These are phyloP conservation scores for Hymenotorrendiella dingleyae DNA, from an alignment of 2,329 filamentous ascomycete genomes.

Conservation along the genomic window DNA sequence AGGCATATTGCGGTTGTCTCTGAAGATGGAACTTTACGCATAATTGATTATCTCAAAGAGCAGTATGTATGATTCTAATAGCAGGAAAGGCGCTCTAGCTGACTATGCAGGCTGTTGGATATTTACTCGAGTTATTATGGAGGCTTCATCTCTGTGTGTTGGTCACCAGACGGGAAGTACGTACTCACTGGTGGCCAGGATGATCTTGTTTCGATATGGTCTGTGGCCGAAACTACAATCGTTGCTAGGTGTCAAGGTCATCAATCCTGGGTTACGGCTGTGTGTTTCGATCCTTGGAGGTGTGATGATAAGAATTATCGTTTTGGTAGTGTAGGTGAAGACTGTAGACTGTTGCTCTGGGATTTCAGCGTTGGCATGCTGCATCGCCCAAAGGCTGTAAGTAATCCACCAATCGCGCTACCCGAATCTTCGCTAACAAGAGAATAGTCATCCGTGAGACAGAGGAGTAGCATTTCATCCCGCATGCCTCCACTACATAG, in stretches of 20 bases:
- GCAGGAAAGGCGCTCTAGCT: too few relatives aligned
- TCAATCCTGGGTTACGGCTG: slow-evolving; percentile 88
- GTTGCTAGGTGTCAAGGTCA: slow-evolving; percentile 93
- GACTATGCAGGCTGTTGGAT: slow-evolving; percentile 63
- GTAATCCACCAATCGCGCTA: too few relatives aligned
- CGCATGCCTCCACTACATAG: slow-evolving; percentile 45
- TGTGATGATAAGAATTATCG: slow-evolving; percentile 94
- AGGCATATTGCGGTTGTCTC: slow-evolving; percentile 83
- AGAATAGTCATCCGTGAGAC: slow-evolving; percentile 46
- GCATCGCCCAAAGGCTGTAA: slow-evolving; percentile 77
- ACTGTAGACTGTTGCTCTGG: slow-evolving; percentile 86
- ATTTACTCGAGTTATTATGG: slow-evolving; percentile 91
- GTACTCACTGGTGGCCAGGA: slow-evolving; percentile 93
- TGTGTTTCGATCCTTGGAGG: slow-evolving; percentile 94
- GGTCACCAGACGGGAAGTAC: slow-evolving; percentile 96
- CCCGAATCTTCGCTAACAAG: slow-evolving; percentile 17
- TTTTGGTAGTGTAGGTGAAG: slow-evolving; percentile 93
- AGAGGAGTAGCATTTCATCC: slow-evolving; percentile 46
- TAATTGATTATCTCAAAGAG: slow-evolving; percentile 89
- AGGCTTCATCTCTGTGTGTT: slow-evolving; percentile 86
- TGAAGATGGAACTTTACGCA: slow-evolving; percentile 82
- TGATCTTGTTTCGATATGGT: slow-evolving; percentile 95
- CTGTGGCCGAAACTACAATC: slow-evolving; percentile 71
- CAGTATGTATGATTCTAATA: slow-evolving; percentile 51
- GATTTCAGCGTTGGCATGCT: slow-evolving; percentile 98